Evolutionary conservation across 495 filamentous ascomycete species (phyloP), one percentile per base, ranked within the genome.

Genomic region (Letharia columbiana): DNA sequence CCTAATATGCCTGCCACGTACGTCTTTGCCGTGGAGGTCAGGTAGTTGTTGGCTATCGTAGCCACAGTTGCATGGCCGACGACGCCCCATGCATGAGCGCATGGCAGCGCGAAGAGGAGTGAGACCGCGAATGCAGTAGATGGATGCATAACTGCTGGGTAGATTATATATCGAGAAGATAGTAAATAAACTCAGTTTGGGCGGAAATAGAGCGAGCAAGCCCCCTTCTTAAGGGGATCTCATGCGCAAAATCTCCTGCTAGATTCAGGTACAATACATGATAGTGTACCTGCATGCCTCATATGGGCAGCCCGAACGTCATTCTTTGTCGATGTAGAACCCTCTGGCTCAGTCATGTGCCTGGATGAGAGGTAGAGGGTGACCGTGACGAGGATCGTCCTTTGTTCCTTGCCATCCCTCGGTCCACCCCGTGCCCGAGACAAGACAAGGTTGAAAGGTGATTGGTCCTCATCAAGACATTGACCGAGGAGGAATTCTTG

Each of bases 41-140:
- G 73, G 70, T 83, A 86, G 69, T 84, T 74, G 54, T 77, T 74
- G 13, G 84, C 85, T 61, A 87, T 74, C 68, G 84, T 85, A 35
- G 80, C 85, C 11, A 87, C 79, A 1, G 86, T 85, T 63, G 84
- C 79, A 67, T 89, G 86, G 62, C 86, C 86, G 54, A 89, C 68
- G 7, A 69, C 69, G 39, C 84, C 84, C 84, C 84, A 86, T 40
- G 82, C 83, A 23, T 66, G 54, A 35, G 62, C 61, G 18, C 33
- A 15, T 18, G 66, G 68, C 41, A 68, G 35, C 13, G 56, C 61
- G 39, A 68, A 47, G 50, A 71, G 63, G 6, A 69, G 6, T 39
- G 72, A 44, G 20, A 71, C 56, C 33, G 68, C 54, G n/a, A 65
- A 9, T 31, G 41, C 18, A 4, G 40, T 63, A 15, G 15, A 12